Conservation (phyloP, 2,329 filamentous ascomycete species). For the Calonectria hawksworthii region DNA sequence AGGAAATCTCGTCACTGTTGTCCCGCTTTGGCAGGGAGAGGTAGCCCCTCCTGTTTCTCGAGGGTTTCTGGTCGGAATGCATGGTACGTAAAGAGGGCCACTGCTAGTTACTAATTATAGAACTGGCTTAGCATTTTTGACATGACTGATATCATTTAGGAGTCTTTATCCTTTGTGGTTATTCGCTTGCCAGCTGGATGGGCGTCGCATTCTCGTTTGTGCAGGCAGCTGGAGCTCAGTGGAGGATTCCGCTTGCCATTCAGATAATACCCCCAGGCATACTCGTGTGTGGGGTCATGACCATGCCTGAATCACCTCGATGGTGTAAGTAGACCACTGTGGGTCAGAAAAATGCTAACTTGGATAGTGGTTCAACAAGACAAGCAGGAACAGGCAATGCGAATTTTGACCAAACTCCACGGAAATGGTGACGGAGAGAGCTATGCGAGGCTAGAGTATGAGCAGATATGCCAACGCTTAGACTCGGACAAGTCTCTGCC, state of each 20-base stretch:
- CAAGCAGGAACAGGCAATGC: background rate
- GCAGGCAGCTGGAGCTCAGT: background rate
- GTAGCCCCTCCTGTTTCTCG: constrained; percentile 5
- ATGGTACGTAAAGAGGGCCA: background rate
- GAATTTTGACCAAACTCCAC: background rate
- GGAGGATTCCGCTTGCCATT: background rate
- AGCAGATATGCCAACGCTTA: background rate
- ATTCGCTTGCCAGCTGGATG: background rate
- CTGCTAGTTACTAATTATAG: too few species aligned
- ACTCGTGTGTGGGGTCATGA: background rate
- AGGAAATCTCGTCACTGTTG: constrained; percentile 38
- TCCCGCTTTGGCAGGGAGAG: constrained; percentile 31
- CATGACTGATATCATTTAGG: too few species aligned
- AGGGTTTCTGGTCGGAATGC: constrained; percentile 14
- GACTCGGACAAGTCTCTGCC: background rate
- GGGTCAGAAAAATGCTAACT: background rate
- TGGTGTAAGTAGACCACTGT: background rate
- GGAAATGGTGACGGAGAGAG: background rate
- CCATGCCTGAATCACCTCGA: constrained; percentile 5
- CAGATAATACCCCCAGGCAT: background rate
- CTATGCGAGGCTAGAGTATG: background rate
- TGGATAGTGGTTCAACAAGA: background rate
- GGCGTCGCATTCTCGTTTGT: background rate
- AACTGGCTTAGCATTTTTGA: too few species aligned
- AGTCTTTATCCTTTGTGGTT: background rate